Evolutionary conservation across 768 basidiomycete genomes (phyloP).

Genomic region (Auriculariales sp.): DNA sequence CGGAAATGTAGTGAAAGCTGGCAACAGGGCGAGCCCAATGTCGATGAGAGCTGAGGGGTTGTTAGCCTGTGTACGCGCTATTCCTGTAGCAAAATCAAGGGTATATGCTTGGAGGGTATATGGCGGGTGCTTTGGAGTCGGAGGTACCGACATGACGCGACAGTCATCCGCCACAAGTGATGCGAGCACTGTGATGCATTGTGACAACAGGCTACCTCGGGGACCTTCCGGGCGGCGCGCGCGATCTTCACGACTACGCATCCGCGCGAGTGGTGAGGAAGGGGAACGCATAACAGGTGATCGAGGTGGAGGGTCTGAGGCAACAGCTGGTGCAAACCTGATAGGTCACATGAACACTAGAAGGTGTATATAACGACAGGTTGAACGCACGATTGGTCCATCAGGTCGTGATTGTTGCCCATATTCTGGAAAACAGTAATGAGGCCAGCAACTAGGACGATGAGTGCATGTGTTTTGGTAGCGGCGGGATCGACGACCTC

Average conservation of each 20-base stretch:
- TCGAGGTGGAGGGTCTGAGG: no score
- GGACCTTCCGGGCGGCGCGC: not conserved
- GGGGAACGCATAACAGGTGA: no score
- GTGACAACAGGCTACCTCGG: conserved; percentile 25
- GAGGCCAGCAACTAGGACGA: conserved; percentile 9
- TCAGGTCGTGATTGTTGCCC: not conserved
- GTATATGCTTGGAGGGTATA: conserved; percentile 59
- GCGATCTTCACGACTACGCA: no score
- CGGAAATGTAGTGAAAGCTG: conserved; percentile 56
- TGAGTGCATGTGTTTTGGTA: conserved; percentile 27
- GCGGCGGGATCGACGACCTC: conserved; percentile 25
- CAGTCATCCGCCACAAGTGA: conserved; percentile 61
- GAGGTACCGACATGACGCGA: conserved; percentile 42
- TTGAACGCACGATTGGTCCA: not conserved
- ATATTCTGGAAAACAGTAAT: no score
- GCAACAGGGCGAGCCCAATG: conserved; percentile 57
- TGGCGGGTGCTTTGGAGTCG: conserved; percentile 54
- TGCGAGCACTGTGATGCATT: conserved; percentile 44
- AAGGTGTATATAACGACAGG: not conserved
- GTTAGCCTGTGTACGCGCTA: conserved; percentile 39
- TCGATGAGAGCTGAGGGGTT: conserved; percentile 38
- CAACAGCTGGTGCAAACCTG: not conserved
- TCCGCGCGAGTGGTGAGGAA: no score
- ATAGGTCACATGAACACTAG: not conserved
- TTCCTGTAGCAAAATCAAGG: conserved; percentile 56